A percentile compares a stretch with the other conserved stretches of the same genome.
These are phyloP conservation scores for Lantana camara DNA, from an alignment of 257 asterid species.

Conservation along the genomic window DNA sequence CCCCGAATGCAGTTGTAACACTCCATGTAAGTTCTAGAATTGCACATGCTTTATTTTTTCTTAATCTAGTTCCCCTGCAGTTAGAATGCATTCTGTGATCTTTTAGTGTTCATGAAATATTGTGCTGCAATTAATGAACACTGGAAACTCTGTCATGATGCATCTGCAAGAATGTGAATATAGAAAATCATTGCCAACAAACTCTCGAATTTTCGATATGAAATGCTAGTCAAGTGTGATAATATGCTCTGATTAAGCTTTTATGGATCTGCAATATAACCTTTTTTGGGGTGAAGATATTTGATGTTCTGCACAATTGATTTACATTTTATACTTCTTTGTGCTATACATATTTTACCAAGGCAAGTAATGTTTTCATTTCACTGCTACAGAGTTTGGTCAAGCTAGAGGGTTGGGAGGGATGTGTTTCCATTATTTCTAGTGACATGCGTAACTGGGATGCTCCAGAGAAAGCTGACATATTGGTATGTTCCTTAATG, in stretches of 20 bases:
- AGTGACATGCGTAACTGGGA: conserved; percentile 96
- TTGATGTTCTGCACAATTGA: conserved; percentile 15
- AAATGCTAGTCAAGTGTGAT: background rate
- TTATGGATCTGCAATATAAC: background rate
- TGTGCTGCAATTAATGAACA: conserved; percentile 2
- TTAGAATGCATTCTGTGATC: background rate
- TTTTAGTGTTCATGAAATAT: conserved; percentile 6
- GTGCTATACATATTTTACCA: conserved; percentile 15
- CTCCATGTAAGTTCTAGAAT: conserved; percentile 72
- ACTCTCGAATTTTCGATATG: conserved; percentile 13
- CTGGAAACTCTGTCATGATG: background rate
- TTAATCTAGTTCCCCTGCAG: conserved; percentile 3
- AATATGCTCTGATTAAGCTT: background rate
- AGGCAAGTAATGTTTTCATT: conserved; percentile 10
- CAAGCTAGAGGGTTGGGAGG: conserved; percentile 96
- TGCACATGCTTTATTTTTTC: background rate
- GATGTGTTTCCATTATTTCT: conserved; percentile 73
- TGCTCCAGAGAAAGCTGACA: conserved; percentile 97
- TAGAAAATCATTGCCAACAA: background rate
- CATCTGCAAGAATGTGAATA: conserved; percentile 15
- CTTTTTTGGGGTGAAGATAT: background rate
- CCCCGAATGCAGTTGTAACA: conserved; percentile 95
- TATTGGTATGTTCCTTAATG: conserved; percentile 55
- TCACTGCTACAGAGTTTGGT: conserved; percentile 70
- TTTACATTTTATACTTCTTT: conserved; percentile 6